These are phyloP conservation scores for Monilinia fructicola DNA, from an alignment of 2,329 filamentous ascomycete genomes.

Conservation along the genomic window DNA sequence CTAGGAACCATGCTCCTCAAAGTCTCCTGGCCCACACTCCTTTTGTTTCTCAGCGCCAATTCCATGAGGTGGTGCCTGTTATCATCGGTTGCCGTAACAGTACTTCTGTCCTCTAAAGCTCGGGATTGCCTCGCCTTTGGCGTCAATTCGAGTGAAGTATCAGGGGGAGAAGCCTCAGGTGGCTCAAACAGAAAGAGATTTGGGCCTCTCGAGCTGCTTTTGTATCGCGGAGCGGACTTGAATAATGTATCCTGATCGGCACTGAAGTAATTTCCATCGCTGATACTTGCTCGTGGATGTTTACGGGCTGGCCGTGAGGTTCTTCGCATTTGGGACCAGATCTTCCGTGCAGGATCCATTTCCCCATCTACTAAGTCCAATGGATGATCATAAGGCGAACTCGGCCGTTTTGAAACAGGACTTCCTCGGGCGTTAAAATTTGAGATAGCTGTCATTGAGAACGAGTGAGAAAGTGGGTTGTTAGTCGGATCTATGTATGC, in stretches of 20 bases:
- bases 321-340: constrained; percentile 40
- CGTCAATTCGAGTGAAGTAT: constrained; percentile 25
- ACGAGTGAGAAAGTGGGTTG: constrained; percentile 11
- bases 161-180: constrained; percentile 27
- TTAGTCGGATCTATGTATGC: neutral
- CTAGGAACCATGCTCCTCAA: constrained; percentile 34
- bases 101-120: neutral
- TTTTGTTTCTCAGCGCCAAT: constrained; percentile 32
- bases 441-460: constrained; percentile 21
- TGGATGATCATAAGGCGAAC: constrained; percentile 18
- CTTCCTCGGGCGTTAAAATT: constrained; percentile 9
- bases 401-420: neutral
- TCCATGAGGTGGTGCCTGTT: constrained; percentile 29
- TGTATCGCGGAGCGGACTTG: neutral
- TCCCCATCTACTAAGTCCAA: constrained; percentile 24
- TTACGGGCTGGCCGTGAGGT: constrained; percentile 31
- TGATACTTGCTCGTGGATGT: constrained; percentile 30
- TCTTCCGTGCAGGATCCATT: constrained; percentile 39
- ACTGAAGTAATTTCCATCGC: constrained; percentile 32
- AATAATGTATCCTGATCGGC: constrained; percentile 17
- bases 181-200: neutral
- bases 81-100: constrained; percentile 11
- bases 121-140: constrained; percentile 2
- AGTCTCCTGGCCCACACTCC: constrained; percentile 32
- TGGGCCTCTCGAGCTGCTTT: neutral